Evolutionary conservation across 208 protist genomes (phyloP), one percentile per base, ranked within the genome.

Genomic region (Trypanosoma boissoni): DNA sequence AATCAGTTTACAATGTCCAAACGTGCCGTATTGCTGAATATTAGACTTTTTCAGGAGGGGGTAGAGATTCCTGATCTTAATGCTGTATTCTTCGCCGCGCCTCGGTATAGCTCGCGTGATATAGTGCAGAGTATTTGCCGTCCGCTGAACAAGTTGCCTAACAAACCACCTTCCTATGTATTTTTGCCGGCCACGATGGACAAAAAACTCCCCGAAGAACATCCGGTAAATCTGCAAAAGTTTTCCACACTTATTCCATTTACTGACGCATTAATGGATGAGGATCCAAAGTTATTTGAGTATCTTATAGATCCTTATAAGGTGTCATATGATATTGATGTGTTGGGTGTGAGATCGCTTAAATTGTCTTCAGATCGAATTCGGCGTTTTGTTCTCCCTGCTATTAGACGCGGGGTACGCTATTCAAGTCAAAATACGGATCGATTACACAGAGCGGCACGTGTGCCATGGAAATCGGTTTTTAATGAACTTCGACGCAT

Each of bases 61-160:
- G 75, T 91, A 21, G 79, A 91, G 45, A 83, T 91, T 8, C 69
- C 83, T 7, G 80, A 91, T 59, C 65, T 91, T 18, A 91, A 87
- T 55, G 83, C 79, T 45, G 83, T 91, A 18, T 91, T 91, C 58
- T 91, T 91, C 45, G 79, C 80, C 1, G 76, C 80, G 0, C 83
- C 83, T 18, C 80, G 83, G 16, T 87, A 83, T 67, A 91, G 83
- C 64, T 78, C 80, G 10, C 79, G 83, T 36, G 83, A 91, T 67
- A 91, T 91, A 64, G 80, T 91, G 52, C 83, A 91, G 64, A 91
- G 79, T 42, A 85, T 91, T 57, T 91, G 83, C 54, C 76, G 83
- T 9, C 83, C 83, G 0, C 76, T 91, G 28, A 91, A 87, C 49
- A 78, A 62, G 18, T 23, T 80, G 34, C 60, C 71, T n/a, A 61